Percentiles rank a stretch among this genome's conserved stretches.
Evolutionary conservation across 192 early-diverging fungal genomes (phyloP).

Genomic region (Chytriomyces hyalinus): DNA sequence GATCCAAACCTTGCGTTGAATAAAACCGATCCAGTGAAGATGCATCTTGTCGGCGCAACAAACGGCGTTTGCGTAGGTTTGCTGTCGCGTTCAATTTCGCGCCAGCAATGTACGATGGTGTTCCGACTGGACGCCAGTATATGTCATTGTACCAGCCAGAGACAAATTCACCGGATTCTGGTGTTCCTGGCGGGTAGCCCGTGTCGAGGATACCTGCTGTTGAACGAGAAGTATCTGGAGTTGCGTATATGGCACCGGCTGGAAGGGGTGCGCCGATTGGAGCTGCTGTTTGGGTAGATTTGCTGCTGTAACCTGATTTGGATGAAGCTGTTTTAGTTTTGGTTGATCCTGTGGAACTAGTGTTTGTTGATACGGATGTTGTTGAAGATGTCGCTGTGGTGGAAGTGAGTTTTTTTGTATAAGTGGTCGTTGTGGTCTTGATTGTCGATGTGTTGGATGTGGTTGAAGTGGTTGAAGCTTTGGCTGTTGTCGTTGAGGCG

Average conservation of each 20-base stretch:
- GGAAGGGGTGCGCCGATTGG: background rate
- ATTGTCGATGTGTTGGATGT: background rate
- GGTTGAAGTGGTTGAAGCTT: background rate
- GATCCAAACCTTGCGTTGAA: slow-evolving; percentile 21
- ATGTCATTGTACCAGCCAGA: slow-evolving; percentile 19
- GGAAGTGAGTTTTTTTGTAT: background rate
- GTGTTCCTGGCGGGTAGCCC: background rate
- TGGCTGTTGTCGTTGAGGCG: background rate
- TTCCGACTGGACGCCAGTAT: slow-evolving; percentile 20
- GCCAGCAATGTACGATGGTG: background rate
- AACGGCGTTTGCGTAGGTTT: background rate
- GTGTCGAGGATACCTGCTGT: background rate
- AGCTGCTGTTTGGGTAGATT: too few relatives aligned
- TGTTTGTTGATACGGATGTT: slow-evolving; percentile 3
- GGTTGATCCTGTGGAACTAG: background rate
- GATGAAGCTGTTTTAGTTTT: background rate
- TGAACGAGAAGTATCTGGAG: background rate
- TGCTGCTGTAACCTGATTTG: too few relatives aligned
- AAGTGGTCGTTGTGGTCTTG: background rate
- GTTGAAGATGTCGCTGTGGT: background rate
- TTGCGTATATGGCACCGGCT: background rate
- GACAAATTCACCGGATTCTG: slow-evolving; percentile 10
- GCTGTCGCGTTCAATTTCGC: background rate
- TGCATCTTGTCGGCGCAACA: background rate
- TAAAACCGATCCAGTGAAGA: background rate